A percentile compares a stretch with the other conserved stretches of the same genome.
Conservation (phyloP, 129 eudicot species). For the Gnaphalium uliginosum region DNA sequence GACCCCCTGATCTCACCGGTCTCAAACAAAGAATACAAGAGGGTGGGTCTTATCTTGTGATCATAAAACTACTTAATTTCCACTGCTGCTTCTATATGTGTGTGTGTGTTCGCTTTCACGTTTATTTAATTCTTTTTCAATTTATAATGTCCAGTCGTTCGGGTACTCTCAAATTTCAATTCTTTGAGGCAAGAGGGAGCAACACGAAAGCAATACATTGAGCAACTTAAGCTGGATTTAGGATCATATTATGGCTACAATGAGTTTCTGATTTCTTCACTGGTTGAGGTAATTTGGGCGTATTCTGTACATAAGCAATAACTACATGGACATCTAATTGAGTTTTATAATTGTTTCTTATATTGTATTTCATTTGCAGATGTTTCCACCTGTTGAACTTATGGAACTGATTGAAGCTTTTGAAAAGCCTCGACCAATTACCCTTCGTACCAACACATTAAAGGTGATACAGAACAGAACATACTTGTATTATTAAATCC, state of each 20-base stretch:
- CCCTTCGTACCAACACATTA: conserved; percentile 83
- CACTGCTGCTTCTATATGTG: neutral
- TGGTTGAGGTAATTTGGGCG: conserved; percentile 63
- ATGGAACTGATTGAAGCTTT: conserved; percentile 96
- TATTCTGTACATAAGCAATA: neutral
- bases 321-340: neutral
- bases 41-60: conserved; percentile 45
- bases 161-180: conserved; percentile 79
- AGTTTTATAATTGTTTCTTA: neutral
- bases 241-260: conserved; percentile 89
- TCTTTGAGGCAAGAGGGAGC: conserved; percentile 77
- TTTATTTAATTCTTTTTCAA: neutral
- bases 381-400: conserved; percentile 94
- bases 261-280: conserved; percentile 71
- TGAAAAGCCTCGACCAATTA: conserved; percentile 92
- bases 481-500: neutral
- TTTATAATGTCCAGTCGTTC: conserved; percentile 50
- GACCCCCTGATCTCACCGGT: conserved; percentile 85
- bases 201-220: conserved; percentile 70
- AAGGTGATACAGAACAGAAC: conserved; percentile 49
- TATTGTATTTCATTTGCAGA: conserved; percentile 41
- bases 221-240: conserved; percentile 80
- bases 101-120: neutral
- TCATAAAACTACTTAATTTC: neutral
- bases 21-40: conserved; percentile 92